Conservation (phyloP, 2,329 filamentous ascomycete species). For the Cladophialophora immunda region DNA sequence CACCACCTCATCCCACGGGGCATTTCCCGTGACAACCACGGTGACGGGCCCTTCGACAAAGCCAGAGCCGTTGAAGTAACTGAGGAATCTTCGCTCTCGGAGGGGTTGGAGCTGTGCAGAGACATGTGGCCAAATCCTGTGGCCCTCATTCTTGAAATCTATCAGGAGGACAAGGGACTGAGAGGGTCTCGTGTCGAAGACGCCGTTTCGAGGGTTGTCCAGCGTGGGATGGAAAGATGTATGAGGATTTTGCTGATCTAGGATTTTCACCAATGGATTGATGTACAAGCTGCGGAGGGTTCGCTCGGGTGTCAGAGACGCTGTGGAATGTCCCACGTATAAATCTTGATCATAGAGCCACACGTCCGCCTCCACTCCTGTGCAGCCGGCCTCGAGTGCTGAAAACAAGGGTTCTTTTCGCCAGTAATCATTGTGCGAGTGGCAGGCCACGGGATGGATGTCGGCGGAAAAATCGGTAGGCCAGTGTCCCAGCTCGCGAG, state of each 20-base stretch:
- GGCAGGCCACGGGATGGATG: constrained; percentile 60
- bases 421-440: constrained; percentile 70
- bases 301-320: constrained; percentile 55
- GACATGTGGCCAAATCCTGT: constrained; percentile 50
- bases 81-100: constrained; percentile 59
- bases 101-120: constrained; percentile 56
- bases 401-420: constrained; percentile 63
- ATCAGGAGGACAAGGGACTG: constrained; percentile 63
- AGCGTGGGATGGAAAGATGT: constrained; percentile 47
- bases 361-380: constrained; percentile 66
- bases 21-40: constrained; percentile 63
- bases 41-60: constrained; percentile 58
- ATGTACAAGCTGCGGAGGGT: constrained; percentile 64
- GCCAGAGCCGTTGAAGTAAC: constrained; percentile 58
- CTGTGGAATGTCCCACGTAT: constrained; percentile 62
- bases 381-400: constrained; percentile 63
- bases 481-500: constrained; percentile 48
- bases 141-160: constrained; percentile 58
- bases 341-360: constrained; percentile 64
- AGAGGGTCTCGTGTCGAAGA: constrained; percentile 60
- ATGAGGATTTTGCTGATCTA: constrained; percentile 60
- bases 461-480: constrained; percentile 61
- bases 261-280: constrained; percentile 59
- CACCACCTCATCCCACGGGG: constrained; percentile 58
- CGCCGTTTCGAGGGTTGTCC: constrained; percentile 50